phyloP scores from a whole-genome alignment of 495 filamentous ascomycete species.

The Apodospora peruviana region DNA sequence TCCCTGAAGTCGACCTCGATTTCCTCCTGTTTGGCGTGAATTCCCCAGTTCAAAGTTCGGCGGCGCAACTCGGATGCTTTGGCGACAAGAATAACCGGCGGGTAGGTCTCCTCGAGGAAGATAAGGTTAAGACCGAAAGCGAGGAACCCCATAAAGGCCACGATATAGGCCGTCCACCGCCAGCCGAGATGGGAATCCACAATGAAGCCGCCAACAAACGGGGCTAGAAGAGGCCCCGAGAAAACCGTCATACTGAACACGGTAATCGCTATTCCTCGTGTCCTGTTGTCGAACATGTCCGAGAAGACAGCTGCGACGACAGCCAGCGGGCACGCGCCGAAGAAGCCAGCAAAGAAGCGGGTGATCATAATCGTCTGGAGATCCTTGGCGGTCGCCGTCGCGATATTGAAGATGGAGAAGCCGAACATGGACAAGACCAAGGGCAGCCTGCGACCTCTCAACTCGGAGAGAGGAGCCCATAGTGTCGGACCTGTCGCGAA shows the following conservation, averaged over 20 bases:
- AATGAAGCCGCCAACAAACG: conserved; percentile 83
- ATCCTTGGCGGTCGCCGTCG: conserved; percentile 68
- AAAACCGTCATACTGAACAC: conserved; percentile 83
- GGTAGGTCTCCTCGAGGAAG: conserved; percentile 79
- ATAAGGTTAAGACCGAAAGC: conserved; percentile 65
- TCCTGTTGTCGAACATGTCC: conserved; percentile 79
- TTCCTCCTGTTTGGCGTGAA: conserved; percentile 90
- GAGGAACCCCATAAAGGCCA: conserved; percentile 68
- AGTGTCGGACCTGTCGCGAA: conserved; percentile 62
- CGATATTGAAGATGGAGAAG: conserved; percentile 70
- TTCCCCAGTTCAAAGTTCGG: conserved; percentile 84
- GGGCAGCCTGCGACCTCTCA: conserved; percentile 69
- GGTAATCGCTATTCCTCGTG: conserved; percentile 74
- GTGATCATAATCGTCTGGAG: conserved; percentile 76
- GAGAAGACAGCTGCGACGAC: conserved; percentile 85
- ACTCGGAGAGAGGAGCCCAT: conserved; percentile 72
- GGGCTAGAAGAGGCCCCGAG: conserved; percentile 71
- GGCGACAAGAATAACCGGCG: conserved; percentile 67
- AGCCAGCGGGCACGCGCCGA: conserved; percentile 71
- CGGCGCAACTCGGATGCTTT: conserved; percentile 78
- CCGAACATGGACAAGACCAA: conserved; percentile 70
- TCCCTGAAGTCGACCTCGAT: conserved; percentile 80
- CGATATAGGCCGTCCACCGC: conserved; percentile 79
- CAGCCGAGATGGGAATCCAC: conserved; percentile 63
- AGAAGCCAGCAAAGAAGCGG: conserved; percentile 77